phyloP scores from a whole-genome alignment of 305 asterid species.

The Fraxinus dipetala region DNA sequence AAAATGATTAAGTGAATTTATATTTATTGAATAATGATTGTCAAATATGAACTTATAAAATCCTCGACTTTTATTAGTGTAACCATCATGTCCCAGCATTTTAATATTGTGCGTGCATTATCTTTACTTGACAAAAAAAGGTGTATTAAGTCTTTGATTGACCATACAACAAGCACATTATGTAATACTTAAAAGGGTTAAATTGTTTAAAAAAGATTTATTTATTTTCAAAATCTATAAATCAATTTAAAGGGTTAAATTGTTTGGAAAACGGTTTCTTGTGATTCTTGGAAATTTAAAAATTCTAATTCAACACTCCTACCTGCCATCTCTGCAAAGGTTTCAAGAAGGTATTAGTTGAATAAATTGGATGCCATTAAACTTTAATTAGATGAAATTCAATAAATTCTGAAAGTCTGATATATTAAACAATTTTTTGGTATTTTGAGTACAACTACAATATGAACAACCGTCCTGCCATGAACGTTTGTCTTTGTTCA shows the following conservation, averaged over 20 bases:
- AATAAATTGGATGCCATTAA: neutral
- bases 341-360: neutral
- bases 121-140: too few relatives aligned
- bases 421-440: neutral
- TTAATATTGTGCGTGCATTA: too few relatives aligned
- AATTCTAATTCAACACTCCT: neutral
- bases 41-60: too few relatives aligned
- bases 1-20: too few relatives aligned
- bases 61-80: too few relatives aligned
- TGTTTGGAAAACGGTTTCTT: neutral
- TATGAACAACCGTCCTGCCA: constrained; percentile 21
- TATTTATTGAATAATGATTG: too few relatives aligned
- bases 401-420: neutral
- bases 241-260: neutral
- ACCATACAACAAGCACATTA: neutral
- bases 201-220: too few relatives aligned
- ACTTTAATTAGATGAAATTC: neutral
- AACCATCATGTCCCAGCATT: too few relatives aligned
- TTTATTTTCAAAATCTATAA: neutral
- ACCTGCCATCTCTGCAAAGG: neutral
- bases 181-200: too few relatives aligned
- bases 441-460: neutral
- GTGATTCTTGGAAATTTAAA: neutral
- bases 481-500: constrained; percentile 34
- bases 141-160: neutral